A percentile compares a stretch with the other conserved stretches of the same genome.
Conservation (phyloP, 768 basidiomycete species). For the Agaricus sinodeliciosus region DNA sequence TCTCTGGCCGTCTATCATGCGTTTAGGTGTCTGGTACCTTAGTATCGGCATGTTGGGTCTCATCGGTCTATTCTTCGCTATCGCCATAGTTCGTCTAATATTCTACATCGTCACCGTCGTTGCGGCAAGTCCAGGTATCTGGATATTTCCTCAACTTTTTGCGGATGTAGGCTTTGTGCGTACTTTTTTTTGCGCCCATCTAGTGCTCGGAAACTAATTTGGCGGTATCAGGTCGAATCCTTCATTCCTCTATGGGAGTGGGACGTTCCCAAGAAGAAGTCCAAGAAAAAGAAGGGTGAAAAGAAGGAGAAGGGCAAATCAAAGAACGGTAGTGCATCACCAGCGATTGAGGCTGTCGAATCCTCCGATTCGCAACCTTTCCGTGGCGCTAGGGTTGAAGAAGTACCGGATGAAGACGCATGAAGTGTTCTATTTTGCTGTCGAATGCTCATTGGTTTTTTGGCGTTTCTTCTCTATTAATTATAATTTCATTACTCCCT, state of each 20-base stretch:
- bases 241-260: slow-evolving; percentile 98
- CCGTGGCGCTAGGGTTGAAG: slow-evolving; percentile 39
- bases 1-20: slow-evolving; percentile 90
- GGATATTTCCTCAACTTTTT: slow-evolving; percentile 98
- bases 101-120: slow-evolving; percentile 92
- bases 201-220: background rate
- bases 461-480: slow-evolving; percentile 12
- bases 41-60: slow-evolving; percentile 83
- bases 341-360: slow-evolving; percentile 42
- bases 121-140: slow-evolving; percentile 84
- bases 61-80: slow-evolving; percentile 83
- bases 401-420: slow-evolving; percentile 39
- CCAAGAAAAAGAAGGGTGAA: slow-evolving; percentile 58
- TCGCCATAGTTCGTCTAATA: slow-evolving; percentile 86
- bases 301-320: slow-evolving; percentile 42
- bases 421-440: slow-evolving; percentile 1
- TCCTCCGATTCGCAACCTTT: slow-evolving; percentile 35
- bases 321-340: slow-evolving; percentile 29
- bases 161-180: slow-evolving; percentile 98
- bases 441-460: background rate
- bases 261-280: slow-evolving; percentile 79
- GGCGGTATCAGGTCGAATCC: slow-evolving; percentile 73
- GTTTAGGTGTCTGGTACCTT: slow-evolving; percentile 94
- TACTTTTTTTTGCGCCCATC: slow-evolving; percentile 15
- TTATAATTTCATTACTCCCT: slow-evolving; percentile 4